These are phyloP conservation scores for Vaccinium darrowii DNA, from an alignment of 148 eudicot species.

Conservation along the genomic window DNA sequence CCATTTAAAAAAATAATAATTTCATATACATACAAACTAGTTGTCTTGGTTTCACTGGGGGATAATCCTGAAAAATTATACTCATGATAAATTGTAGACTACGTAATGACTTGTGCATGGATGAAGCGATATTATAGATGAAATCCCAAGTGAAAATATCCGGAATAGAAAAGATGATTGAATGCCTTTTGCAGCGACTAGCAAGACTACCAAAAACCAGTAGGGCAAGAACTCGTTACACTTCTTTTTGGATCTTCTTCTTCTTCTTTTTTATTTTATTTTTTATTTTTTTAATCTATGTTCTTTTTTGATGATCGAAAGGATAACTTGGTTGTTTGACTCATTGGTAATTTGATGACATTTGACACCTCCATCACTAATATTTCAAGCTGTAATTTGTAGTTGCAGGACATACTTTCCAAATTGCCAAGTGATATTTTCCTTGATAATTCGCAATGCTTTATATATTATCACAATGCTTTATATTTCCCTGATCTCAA, in stretches of 20 bases:
- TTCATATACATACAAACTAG: too few species aligned
- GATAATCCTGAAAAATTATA: background rate
- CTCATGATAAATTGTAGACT: background rate
- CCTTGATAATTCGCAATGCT: too few species aligned
- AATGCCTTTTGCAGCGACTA: background rate
- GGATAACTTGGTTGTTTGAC: background rate
- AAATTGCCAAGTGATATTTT: background rate
- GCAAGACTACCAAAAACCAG: background rate
- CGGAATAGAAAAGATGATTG: background rate
- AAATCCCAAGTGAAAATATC: background rate
- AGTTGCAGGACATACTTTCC: background rate
- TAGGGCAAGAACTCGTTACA: background rate
- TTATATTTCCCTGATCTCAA: background rate
- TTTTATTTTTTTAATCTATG: too few species aligned
- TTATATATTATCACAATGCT: too few species aligned
- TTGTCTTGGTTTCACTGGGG: too few species aligned
- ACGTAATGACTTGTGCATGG: background rate
- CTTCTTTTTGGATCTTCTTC: background rate
- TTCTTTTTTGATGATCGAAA: too few species aligned
- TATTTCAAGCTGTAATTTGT: background rate
- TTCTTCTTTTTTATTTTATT: too few species aligned
- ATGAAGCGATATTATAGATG: background rate
- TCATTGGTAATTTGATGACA: background rate
- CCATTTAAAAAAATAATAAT: too few species aligned
- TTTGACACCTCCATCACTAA: background rate